A percentile compares a stretch with the other conserved stretches of the same genome.
Conservation (phyloP, 805 yeast genomes). For the Myxozyma udenii region DNA sequence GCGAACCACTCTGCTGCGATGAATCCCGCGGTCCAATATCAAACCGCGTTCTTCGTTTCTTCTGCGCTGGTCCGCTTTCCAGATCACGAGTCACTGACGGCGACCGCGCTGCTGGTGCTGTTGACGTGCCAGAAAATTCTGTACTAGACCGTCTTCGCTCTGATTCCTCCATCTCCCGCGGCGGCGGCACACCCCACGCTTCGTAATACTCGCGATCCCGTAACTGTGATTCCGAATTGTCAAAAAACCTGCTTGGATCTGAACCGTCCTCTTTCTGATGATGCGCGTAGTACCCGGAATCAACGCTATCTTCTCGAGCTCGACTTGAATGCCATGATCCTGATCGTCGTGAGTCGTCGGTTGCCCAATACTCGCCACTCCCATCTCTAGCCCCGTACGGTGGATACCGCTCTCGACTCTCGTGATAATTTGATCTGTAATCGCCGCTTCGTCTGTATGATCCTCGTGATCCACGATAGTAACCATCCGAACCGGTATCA, state of each 20-base stretch:
- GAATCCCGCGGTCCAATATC: constrained; percentile 3
- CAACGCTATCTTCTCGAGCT: not conserved
- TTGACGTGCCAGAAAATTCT: not conserved
- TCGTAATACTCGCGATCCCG: not conserved
- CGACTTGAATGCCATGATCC: too few species aligned
- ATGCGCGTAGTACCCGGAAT: not conserved
- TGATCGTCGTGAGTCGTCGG: too few species aligned
- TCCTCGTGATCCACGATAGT: too few species aligned
- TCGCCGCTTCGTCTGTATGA: too few species aligned
- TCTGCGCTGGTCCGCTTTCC: not conserved
- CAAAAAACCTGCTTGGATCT: constrained; percentile 19
- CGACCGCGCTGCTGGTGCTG: not conserved
- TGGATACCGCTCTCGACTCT: too few species aligned
- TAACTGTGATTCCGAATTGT: constrained; percentile 7
- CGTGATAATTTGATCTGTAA: too few species aligned
- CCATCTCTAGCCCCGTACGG: too few species aligned
- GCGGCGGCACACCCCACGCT: not conserved
- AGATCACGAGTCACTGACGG: too few species aligned
- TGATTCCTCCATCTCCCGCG: not conserved
- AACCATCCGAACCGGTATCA: too few species aligned
- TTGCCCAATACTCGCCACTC: too few species aligned
- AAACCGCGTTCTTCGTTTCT: constrained; percentile 9
- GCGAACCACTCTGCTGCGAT: not conserved
- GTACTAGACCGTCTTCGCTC: not conserved
- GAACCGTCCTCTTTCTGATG: constrained; percentile 4